Base-by-base conservation (phyloP, 345 rosid species). In the Cochlearia excelsa region DNA sequence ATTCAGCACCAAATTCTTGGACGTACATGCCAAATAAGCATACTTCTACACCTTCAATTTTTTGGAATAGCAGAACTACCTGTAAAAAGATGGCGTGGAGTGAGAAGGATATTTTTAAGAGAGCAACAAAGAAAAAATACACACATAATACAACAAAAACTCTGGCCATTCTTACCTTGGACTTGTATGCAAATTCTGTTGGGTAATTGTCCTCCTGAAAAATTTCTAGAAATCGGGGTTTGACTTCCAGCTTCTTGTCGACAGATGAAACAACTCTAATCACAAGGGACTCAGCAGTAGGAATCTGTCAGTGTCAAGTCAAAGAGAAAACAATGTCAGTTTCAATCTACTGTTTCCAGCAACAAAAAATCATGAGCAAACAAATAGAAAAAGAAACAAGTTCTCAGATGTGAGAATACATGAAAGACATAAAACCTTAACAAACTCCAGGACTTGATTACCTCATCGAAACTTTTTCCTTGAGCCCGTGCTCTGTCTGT, bases 1-100 rank as follows among this genome's bases (percentile, higher is more conserved):
- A 75, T 76, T 94, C 99, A 55, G 97, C 78, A 65, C 97, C 99
- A 61, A 90, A 94, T 81, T 94, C 99, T 77, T 94, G 99, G 66
- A 94, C 99, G 53, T 94, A 94, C 99, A 94, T 94, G 59, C 99
- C 97, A 74, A 94, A 94, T 38, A 94, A 71, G 77, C 99, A 90
- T 30, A 94, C 99, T 77, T 94, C 99, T 55, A 90, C 99, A 26
- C 99, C 99, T 77, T 94, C 97, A 70, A 94, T 94, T 87, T 90
- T 94, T 79, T 94, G 99, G 77, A 94, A 90, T 75, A 94, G 66
- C 73, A 94, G 65, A 78, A 94, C 61, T 26, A 90, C 99, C 99
- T 94, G 84, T 66, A 71, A 66, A 67, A 46, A 46, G 69, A 46
- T 26, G 37, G 26, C 47, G n/a, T 27, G 51, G 39, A 57, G 28